Evolutionary conservation across 1,284 basidiomycete species (phyloP).

Genomic region (Malassezia globosa): DNA sequence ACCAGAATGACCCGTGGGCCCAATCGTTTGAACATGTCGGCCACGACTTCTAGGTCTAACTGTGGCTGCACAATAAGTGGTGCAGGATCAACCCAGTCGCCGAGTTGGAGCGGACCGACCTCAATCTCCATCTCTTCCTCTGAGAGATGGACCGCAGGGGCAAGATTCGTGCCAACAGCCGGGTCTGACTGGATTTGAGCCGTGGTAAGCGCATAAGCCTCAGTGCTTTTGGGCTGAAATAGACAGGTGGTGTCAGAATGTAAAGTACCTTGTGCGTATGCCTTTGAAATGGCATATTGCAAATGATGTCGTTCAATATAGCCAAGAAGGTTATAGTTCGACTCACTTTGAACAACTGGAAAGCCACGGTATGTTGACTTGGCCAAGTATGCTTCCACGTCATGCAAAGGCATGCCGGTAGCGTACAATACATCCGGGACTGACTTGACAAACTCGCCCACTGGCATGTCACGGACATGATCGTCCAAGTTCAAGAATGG

Average conservation of each 20-base stretch:
- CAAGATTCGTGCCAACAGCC: background rate
- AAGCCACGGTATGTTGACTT: slow-evolving; percentile 66
- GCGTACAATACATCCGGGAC: slow-evolving; percentile 64
- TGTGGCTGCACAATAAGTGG: slow-evolving; percentile 85
- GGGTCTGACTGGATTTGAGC: slow-evolving; percentile 6
- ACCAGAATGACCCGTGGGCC: slow-evolving; percentile 81
- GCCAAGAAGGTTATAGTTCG: slow-evolving; percentile 60
- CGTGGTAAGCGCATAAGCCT: slow-evolving; percentile 6
- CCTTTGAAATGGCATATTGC: slow-evolving; percentile 67
- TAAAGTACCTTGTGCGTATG: slow-evolving; percentile 19
- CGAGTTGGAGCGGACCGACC: slow-evolving; percentile 1
- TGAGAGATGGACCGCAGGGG: background rate
- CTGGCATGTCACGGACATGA: slow-evolving; percentile 75
- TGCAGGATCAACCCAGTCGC: slow-evolving; percentile 55
- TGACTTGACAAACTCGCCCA: slow-evolving; percentile 75
- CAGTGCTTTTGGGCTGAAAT: slow-evolving; percentile 21
- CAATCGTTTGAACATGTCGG: slow-evolving; percentile 55
- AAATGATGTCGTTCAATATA: slow-evolving; percentile 80
- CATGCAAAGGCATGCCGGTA: slow-evolving; percentile 62
- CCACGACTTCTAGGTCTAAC: slow-evolving; percentile 85
- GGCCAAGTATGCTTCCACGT: slow-evolving; percentile 52
- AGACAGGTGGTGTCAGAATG: slow-evolving; percentile 24
- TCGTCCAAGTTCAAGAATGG: slow-evolving; percentile 75
- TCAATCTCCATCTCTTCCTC: slow-evolving; percentile 3
- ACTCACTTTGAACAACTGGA: slow-evolving; percentile 60